phyloP scores from a whole-genome alignment of 331 rosid genomes.

The Dryas integrifolia region DNA sequence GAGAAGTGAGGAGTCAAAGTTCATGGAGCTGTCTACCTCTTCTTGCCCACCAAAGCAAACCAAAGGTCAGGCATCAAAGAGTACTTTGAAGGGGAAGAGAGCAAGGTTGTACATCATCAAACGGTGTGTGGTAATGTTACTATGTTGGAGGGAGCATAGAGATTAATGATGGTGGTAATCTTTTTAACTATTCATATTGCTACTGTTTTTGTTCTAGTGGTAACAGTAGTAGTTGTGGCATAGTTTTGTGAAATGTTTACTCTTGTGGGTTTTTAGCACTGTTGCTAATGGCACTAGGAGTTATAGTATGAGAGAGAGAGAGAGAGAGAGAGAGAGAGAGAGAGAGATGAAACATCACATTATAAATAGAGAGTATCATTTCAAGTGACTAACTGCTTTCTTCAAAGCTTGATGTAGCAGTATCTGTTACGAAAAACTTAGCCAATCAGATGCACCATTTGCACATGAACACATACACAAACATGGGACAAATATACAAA shows the following conservation, averaged over 20 bases:
- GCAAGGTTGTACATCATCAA: constrained; percentile 68
- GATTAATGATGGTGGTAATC: constrained; percentile 47
- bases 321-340: no score
- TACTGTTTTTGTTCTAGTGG: constrained; percentile 6
- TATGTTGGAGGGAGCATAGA: constrained; percentile 67
- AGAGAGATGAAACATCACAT: background rate
- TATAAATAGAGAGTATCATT: background rate
- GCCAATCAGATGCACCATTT: background rate
- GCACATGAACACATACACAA: background rate
- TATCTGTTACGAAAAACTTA: background rate
- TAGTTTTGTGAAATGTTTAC: background rate
- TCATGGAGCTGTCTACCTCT: constrained; percentile 49
- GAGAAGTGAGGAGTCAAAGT: constrained; percentile 8
- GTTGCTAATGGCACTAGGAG: background rate
- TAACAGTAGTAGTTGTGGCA: background rate
- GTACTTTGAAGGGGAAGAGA: constrained; percentile 59
- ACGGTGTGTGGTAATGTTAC: constrained; percentile 68
- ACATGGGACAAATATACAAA: background rate
- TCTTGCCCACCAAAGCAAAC: constrained; percentile 32
- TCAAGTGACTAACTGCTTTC: constrained; percentile 1
- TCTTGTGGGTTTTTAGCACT: background rate
- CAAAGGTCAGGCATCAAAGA: constrained; percentile 35
- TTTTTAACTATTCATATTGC: constrained; percentile 19
- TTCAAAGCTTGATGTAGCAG: background rate
- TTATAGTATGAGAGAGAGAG: background rate